Evolutionary conservation across 129 eudicot species (phyloP), one percentile per base, ranked within the genome.

Genomic region (Flaveria robusta): DNA sequence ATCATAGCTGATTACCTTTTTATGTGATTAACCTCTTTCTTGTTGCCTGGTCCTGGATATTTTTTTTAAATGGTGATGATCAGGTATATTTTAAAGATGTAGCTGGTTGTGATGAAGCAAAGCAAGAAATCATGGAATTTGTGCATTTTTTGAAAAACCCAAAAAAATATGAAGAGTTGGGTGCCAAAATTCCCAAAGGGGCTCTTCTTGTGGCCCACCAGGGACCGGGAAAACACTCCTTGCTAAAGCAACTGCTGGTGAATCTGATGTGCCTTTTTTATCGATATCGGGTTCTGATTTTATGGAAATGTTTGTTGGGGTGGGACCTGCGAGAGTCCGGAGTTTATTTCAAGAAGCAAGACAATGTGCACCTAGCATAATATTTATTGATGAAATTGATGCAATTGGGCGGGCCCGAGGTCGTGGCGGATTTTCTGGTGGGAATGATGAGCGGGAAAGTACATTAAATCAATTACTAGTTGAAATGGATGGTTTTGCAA

Each of bases 161-260:
- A 14, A 88, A 88, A 47, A 86, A 89, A 67, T 91, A 88, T n/a
- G 88, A 87, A 77, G 88, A 87, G 79, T 67, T 92, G 58, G 96
- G 97, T 3, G 97, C 96, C 13, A 92, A 92, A 80, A 88, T 92
- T 51, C 97, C 97, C 4, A 89, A 87, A 82, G 97, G 97, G 10
- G 96, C 95, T 72, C 92, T 92, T 42, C 87, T 92, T 46, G 96
- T 92, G 1, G 97, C 23, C 97, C 97, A 18, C 97, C 97, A 1
- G 97, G 97, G 29, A 89, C 97, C 1, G 97, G 97, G 6, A 92
- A 92, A 76, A 91, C 97, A 41, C 89, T 91, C 22, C 89, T 91
- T 20, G 97, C 97, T 1, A 89, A 87, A 78, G 97, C 97, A 29
- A 92, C 92, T 43, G 97, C 97, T 3, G 97, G 97, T 27, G 97